Percentiles rank a stretch among this genome's conserved stretches.
phyloP scores from a whole-genome alignment of 2,329 filamentous ascomycete species.

The Coniella lustricola region DNA sequence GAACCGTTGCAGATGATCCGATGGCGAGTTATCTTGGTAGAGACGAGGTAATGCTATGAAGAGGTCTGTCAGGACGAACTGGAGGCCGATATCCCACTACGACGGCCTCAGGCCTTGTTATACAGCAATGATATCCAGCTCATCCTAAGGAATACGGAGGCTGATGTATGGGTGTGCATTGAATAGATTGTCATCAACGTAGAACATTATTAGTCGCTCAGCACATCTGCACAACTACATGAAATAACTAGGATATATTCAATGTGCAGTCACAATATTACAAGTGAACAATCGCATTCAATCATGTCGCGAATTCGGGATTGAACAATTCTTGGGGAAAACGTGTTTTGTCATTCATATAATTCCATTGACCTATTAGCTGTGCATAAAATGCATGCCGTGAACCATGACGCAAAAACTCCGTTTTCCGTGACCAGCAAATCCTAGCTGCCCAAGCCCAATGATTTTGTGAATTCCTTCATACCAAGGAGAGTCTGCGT shows the following conservation, averaged over 20 bases:
- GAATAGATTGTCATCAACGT: too few relatives aligned
- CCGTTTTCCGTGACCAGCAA: slow-evolving; percentile 17
- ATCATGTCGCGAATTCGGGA: too few relatives aligned
- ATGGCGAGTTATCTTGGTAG: slow-evolving; percentile 78
- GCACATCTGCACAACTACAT: neutral
- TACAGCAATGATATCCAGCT: too few relatives aligned
- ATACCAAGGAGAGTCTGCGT: neutral
- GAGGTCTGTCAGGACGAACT: slow-evolving; percentile 8
- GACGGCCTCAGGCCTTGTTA: too few relatives aligned
- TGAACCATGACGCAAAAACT: slow-evolving; percentile 17
- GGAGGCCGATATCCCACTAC: slow-evolving; percentile 3
- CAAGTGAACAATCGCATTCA: too few relatives aligned
- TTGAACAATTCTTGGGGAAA: slow-evolving; percentile 6
- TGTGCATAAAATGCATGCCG: slow-evolving; percentile 9
- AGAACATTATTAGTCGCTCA: too few relatives aligned
- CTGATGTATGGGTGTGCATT: too few relatives aligned
- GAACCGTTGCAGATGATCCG: slow-evolving; percentile 69
- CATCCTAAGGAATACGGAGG: neutral
- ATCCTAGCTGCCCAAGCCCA: slow-evolving; percentile 16
- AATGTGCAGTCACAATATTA: too few relatives aligned
- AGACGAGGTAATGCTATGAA: slow-evolving; percentile 53
- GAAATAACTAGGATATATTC: too few relatives aligned
- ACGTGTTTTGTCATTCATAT: slow-evolving; percentile 17
- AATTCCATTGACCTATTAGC: slow-evolving; percentile 17
- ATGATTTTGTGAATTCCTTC: slow-evolving; percentile 13